Evolutionary conservation across 306 rosid species (phyloP).

Genomic region (Castanea sativa): DNA sequence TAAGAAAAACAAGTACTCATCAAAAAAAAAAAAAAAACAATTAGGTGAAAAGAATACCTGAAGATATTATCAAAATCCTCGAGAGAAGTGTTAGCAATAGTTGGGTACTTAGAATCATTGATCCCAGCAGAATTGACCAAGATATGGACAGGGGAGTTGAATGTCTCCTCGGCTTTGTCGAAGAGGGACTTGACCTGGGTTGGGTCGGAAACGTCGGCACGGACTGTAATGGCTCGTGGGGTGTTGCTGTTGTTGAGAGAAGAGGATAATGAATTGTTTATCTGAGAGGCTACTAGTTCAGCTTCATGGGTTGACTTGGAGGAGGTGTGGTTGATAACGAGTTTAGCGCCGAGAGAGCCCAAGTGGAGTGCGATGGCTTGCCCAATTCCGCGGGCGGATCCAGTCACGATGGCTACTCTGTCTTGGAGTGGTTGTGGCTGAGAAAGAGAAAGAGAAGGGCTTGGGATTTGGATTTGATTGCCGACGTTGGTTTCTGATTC

Average conservation of each 20-base stretch:
- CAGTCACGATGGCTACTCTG: constrained; percentile 51
- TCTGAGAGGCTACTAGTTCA: constrained; percentile 31
- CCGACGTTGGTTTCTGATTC: background rate
- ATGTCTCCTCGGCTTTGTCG: constrained; percentile 38
- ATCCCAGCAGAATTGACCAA: constrained; percentile 51
- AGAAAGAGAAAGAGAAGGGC: background rate
- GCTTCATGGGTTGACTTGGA: constrained; percentile 45
- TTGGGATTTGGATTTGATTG: background rate
- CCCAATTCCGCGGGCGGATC: constrained; percentile 58
- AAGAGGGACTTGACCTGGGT: constrained; percentile 44
- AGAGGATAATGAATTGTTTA: constrained; percentile 17
- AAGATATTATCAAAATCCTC: constrained; percentile 39
- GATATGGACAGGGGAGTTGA: constrained; percentile 39
- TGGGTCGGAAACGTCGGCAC: constrained; percentile 49
- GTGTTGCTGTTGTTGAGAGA: background rate
- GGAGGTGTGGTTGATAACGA: constrained; percentile 40
- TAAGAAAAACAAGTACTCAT: no score
- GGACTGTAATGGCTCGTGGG: constrained; percentile 35
- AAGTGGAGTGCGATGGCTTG: constrained; percentile 47
- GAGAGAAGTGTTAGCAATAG: constrained; percentile 26
- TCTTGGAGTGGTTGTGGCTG: constrained; percentile 23
- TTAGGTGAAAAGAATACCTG: background rate
- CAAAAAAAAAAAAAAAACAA: background rate
- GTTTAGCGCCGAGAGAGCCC: constrained; percentile 41
- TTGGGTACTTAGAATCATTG: constrained; percentile 25